Base-by-base conservation (phyloP, 225 moss, liverwort and hornwort species). In the Polytrichum commune region DNA sequence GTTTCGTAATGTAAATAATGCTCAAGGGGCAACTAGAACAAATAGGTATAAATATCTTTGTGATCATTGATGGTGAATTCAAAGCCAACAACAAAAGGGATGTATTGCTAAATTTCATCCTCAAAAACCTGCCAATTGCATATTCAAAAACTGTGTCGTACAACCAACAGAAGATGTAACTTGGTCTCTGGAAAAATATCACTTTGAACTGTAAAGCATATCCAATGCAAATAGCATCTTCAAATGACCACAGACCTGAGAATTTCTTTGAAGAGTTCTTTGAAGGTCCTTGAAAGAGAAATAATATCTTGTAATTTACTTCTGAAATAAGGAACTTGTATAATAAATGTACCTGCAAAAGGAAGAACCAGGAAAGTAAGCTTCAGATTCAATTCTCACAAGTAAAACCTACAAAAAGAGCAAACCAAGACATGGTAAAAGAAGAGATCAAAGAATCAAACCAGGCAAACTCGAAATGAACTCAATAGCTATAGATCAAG, bases 301-400 rank as follows among this genome's bases (percentile, higher is more conserved):
- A 61, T 75, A 74, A 88, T 88, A 54, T 65, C 62, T 26, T 8
- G 22, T 56, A 79, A 67, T 62, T 73, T 81, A 25, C 74, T 73
- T 74, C 69, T 71, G 62, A 84, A 68, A 23, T 82, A 74, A 19
- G 53, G 72, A 65, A 88, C 73, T 35, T 82, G 69, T 77, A 88
- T 66, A 62, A 84, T 62, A 57, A 61, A 84, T 63, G 73, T 72
- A 20, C 73, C 84, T 88, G 87, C 82, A 77, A 56, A 79, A 64
- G 46, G 19, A 25, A 3, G 30, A 4, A 63, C 28, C 22, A 61
- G 22, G 7, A 61, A 3, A 19, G 25, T 26, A 27, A 26, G 65
- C 7, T 32, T 27, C 65, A 65, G 20, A 20, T 19, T 65, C 29
- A 23, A 29, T 32, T 32, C 29, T 32, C 9, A 70, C 70, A 74